Percentiles rank a stretch among this genome's conserved stretches.
Conservation (phyloP, 2,329 filamentous ascomycete genomes). For the Cordyceps sp. region DNA sequence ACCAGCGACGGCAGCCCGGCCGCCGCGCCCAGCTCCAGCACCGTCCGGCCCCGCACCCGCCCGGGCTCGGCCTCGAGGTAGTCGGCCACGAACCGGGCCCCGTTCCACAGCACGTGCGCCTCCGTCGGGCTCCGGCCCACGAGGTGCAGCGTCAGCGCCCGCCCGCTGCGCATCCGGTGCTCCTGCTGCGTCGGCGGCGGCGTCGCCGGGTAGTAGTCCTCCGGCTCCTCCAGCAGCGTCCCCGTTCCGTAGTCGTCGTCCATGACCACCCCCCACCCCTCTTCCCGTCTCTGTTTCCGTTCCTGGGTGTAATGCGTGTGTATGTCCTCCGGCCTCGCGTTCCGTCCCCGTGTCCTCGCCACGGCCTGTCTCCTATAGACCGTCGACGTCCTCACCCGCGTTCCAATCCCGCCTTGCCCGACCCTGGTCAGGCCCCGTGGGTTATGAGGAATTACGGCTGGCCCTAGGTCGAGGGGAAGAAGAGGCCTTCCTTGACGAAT, state of each 20-base stretch:
- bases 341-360: too few species aligned
- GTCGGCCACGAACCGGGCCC: conserved; percentile 57
- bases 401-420: too few species aligned
- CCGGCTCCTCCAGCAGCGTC: conserved; percentile 63
- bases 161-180: conserved; percentile 52
- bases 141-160: conserved; percentile 53
- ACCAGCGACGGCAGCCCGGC: conserved; percentile 73
- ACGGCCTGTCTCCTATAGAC: too few species aligned
- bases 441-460: too few species aligned
- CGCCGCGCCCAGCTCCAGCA: conserved; percentile 80
- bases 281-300: not conserved
- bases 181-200: conserved; percentile 58
- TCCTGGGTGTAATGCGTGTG: too few species aligned
- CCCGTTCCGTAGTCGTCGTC: conserved; percentile 18
- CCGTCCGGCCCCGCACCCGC: conserved; percentile 48
- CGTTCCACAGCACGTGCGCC: conserved; percentile 87
- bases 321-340: too few species aligned
- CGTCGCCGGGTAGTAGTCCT: conserved; percentile 63
- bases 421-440: too few species aligned
- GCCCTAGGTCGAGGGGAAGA: too few species aligned
- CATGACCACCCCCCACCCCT: conserved; percentile 8
- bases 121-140: conserved; percentile 81
- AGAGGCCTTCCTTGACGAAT: too few species aligned
- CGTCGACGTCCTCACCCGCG: too few species aligned
- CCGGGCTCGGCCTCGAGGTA: conserved; percentile 58